These are phyloP conservation scores for Elongisporangium senticosum DNA, from an alignment of 352 stramenopile genomes.

Conservation along the genomic window DNA sequence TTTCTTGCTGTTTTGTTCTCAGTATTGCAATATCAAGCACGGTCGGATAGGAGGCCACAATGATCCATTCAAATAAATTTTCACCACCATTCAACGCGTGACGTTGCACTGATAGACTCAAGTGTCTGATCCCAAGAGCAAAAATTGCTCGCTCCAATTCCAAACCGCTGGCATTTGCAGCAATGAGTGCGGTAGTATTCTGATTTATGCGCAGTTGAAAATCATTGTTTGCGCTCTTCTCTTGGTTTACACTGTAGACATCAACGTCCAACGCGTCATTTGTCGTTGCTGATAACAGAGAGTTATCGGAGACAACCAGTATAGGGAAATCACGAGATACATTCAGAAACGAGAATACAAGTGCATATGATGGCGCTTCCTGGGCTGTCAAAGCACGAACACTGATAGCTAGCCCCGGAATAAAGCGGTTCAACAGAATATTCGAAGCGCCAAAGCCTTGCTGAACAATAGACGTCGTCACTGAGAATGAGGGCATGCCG, in stretches of 20 bases:
- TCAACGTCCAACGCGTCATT: background rate
- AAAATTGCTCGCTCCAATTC: background rate
- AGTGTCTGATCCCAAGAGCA: background rate
- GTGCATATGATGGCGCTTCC: background rate
- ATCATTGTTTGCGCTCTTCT: background rate
- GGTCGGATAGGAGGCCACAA: conserved; percentile 2
- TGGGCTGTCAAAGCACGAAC: background rate
- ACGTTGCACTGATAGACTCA: conserved; percentile 1
- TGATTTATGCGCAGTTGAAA: background rate
- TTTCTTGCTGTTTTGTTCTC: background rate
- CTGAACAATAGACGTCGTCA: background rate
- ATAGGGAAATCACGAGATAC: background rate
- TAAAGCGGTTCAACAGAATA: background rate
- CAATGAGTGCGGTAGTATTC: background rate
- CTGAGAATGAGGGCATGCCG: background rate
- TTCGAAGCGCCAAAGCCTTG: background rate
- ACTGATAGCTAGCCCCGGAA: background rate
- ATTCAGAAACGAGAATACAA: background rate
- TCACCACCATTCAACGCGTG: background rate
- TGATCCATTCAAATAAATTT: conserved; percentile 4
- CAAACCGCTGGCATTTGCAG: background rate
- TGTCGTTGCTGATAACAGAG: background rate
- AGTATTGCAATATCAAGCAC: conserved; percentile 1
- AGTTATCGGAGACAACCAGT: background rate
- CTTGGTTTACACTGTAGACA: background rate